phyloP scores from a whole-genome alignment of 164 flowering plant genomes.

The Umbellularia californica region DNA sequence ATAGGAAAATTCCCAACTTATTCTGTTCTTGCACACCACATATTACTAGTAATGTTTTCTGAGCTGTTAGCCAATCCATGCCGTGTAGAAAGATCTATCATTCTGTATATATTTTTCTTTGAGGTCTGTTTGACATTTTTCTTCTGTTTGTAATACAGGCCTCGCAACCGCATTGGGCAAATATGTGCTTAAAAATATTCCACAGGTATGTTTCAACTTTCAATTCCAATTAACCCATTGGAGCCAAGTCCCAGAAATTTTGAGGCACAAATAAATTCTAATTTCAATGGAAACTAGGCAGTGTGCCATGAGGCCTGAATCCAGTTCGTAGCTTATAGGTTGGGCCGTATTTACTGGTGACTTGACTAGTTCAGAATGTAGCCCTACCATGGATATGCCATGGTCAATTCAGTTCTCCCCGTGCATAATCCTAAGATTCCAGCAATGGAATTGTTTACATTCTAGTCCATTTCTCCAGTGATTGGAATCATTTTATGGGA shows the following conservation, averaged over 20 bases:
- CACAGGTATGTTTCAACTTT: slow-evolving; percentile 36
- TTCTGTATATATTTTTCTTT: background rate
- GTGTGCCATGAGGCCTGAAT: background rate
- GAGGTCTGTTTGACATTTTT: slow-evolving; percentile 1
- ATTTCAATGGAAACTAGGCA: background rate
- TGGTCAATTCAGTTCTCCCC: background rate
- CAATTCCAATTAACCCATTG: background rate
- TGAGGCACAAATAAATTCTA: background rate
- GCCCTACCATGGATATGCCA: background rate
- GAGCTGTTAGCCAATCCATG: too few species aligned
- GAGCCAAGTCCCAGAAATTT: background rate
- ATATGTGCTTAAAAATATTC: slow-evolving; percentile 44
- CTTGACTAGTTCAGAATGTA: background rate
- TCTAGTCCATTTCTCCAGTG: too few species aligned
- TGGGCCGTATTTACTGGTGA: background rate
- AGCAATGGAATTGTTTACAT: too few species aligned
- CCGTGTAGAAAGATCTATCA: too few species aligned
- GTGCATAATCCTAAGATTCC: too few species aligned
- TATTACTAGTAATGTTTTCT: too few species aligned
- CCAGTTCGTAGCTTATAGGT: background rate
- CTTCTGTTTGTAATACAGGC: slow-evolving; percentile 31
- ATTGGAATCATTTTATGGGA: too few species aligned
- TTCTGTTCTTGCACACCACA: too few species aligned
- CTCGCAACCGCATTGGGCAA: slow-evolving; percentile 25
- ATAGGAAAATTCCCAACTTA: too few species aligned